phyloP scores from a whole-genome alignment of 2,329 filamentous ascomycete genomes.

The Penicillium hordei region DNA sequence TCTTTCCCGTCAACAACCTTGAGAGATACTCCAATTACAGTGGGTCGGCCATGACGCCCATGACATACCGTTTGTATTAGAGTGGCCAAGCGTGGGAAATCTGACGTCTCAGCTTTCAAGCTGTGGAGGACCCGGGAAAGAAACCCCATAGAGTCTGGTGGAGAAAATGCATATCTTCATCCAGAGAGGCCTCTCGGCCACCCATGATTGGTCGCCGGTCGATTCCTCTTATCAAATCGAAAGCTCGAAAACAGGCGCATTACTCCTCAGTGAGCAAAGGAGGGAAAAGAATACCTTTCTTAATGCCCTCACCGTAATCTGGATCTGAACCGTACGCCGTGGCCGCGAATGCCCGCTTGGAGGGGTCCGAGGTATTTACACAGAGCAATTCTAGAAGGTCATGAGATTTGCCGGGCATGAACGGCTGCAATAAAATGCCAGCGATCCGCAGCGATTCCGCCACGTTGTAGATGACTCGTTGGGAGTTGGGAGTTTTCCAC shows the following conservation, averaged over 20 bases:
- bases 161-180: conserved; percentile 24
- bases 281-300: conserved; percentile 55
- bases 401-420: conserved; percentile 77
- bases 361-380: conserved; percentile 53
- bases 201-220: conserved; percentile 21
- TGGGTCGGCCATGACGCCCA: conserved; percentile 22
- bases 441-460: conserved; percentile 75
- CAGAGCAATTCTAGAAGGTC: conserved; percentile 75
- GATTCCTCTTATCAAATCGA: conserved; percentile 33
- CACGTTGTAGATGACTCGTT: conserved; percentile 66
- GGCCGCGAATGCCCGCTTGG: conserved; percentile 62
- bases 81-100: conserved; percentile 18
- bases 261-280: conserved; percentile 43
- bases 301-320: conserved; percentile 62
- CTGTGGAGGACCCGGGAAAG: conserved; percentile 22
- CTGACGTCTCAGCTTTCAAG: conserved; percentile 20
- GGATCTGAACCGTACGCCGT: conserved; percentile 65
- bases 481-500: conserved; percentile 61
- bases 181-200: conserved; percentile 9
- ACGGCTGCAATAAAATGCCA: conserved; percentile 84
- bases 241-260: conserved; percentile 14
- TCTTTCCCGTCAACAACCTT: conserved; percentile 36
- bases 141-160: conserved; percentile 20
- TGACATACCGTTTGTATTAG: conserved; percentile 20
- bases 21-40: conserved; percentile 22